A percentile compares a stretch with the other conserved stretches of the same genome.
Conservation (phyloP, 1,139 yeast species). For the Nakaseomyces uthaithaninus region DNA sequence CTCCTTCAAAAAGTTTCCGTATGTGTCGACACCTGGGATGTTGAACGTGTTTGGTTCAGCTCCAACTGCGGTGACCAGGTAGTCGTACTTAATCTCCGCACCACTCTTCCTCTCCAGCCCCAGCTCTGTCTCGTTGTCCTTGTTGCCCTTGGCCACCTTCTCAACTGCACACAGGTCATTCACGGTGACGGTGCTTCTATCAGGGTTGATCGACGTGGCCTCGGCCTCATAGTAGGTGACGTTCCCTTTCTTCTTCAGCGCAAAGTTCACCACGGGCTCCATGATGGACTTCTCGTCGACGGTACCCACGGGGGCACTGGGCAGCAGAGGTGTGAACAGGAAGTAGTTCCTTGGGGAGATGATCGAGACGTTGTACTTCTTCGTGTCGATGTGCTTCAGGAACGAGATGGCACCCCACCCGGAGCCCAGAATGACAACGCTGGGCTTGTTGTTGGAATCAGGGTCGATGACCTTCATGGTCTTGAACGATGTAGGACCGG, state of each 20-base stretch:
- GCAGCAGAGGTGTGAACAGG: conserved; percentile 86
- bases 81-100: conserved; percentile 49
- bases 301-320: conserved; percentile 91
- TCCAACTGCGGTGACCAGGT: conserved; percentile 75
- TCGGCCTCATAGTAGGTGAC: conserved; percentile 89
- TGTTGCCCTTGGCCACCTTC: conserved; percentile 26
- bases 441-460: conserved; percentile 31
- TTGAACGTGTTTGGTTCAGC: conserved; percentile 80
- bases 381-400: conserved; percentile 77
- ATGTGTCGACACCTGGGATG: conserved; percentile 68
- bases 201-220: conserved; percentile 77
- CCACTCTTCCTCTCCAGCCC: conserved; percentile 33
- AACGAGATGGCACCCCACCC: conserved; percentile 93
- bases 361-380: conserved; percentile 80
- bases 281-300: conserved; percentile 86
- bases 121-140: conserved; percentile 23
- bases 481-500: conserved; percentile 36
- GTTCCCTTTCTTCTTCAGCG: conserved; percentile 69
- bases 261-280: conserved; percentile 76
- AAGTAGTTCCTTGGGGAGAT: conserved; percentile 93
- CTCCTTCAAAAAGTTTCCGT: conserved; percentile 80
- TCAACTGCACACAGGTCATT: conserved; percentile 38
- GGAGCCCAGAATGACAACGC: conserved; percentile 71
- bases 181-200: conserved; percentile 51
- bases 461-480: conserved; percentile 34